Conservation (phyloP, 1,284 basidiomycete genomes). For the Hortiboletus rubellus region DNA sequence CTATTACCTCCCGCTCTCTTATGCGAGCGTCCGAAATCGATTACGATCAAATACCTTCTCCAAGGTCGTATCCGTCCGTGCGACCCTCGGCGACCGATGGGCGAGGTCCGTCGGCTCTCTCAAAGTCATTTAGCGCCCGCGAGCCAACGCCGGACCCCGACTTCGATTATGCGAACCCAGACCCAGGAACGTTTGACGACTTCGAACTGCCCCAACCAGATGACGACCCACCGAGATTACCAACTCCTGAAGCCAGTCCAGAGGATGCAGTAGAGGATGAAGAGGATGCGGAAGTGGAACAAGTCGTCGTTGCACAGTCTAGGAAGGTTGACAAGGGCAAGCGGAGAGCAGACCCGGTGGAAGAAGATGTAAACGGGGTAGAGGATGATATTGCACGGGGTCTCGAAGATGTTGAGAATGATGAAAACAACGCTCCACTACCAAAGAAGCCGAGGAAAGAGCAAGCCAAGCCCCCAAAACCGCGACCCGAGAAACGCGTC, state of each 20-base stretch:
- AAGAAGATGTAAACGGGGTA: slow-evolving; percentile 41
- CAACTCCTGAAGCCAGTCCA: slow-evolving; percentile 40
- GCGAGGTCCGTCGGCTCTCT: slow-evolving; percentile 49
- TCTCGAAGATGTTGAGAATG: slow-evolving; percentile 44
- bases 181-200: slow-evolving; percentile 25
- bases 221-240: slow-evolving; percentile 37
- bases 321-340: slow-evolving; percentile 40
- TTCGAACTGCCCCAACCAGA: slow-evolving; percentile 37
- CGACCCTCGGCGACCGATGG: slow-evolving; percentile 41
- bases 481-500: slow-evolving; percentile 28
- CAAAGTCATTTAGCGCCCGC: slow-evolving; percentile 35
- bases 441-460: slow-evolving; percentile 35
- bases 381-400: slow-evolving; percentile 59
- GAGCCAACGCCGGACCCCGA: slow-evolving; percentile 34
- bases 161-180: slow-evolving; percentile 25
- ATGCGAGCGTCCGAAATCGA: slow-evolving; percentile 56
- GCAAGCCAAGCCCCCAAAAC: slow-evolving; percentile 38
- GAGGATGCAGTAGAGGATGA: slow-evolving; percentile 47
- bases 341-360: slow-evolving; percentile 30
- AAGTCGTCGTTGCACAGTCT: slow-evolving; percentile 26
- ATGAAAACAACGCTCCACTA: slow-evolving; percentile 36
- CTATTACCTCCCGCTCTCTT: slow-evolving; percentile 51
- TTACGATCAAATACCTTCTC: slow-evolving; percentile 70
- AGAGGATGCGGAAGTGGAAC: slow-evolving; percentile 36
- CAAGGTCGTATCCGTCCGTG: slow-evolving; percentile 42